These are phyloP conservation scores for Berberis vulgaris DNA, from an alignment of 164 flowering plant genomes.

Conservation along the genomic window DNA sequence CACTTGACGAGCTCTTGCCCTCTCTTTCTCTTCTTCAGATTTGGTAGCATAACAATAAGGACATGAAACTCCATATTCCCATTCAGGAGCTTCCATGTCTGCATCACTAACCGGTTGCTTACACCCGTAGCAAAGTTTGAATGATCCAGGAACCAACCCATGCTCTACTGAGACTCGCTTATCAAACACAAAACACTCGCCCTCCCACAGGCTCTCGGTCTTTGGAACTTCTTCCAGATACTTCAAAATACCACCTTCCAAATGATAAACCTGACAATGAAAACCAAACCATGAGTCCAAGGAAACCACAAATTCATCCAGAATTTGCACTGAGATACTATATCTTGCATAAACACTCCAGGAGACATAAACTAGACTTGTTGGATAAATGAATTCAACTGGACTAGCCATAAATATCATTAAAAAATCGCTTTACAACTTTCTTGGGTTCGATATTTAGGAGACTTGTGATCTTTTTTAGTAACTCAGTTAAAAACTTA, in stretches of 20 bases:
- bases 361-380: not conserved
- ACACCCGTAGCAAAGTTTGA: constrained; percentile 93
- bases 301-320: not conserved
- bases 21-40: constrained; percentile 86
- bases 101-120: constrained; percentile 82
- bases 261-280: constrained; percentile 68
- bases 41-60: constrained; percentile 73
- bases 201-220: constrained; percentile 83
- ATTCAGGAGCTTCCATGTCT: constrained; percentile 83
- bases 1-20: constrained; percentile 91
- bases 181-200: constrained; percentile 96
- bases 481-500: too few species aligned
- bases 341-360: not conserved
- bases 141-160: constrained; percentile 70
- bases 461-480: too few species aligned
- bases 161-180: constrained; percentile 91
- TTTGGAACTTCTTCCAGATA: constrained; percentile 84
- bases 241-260: constrained; percentile 87
- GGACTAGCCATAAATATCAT: too few species aligned
- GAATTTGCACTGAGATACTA: not conserved
- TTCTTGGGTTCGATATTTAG: too few species aligned
- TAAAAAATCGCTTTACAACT: too few species aligned
- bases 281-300: not conserved
- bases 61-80: constrained; percentile 81
- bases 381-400: not conserved